Percentiles rank a stretch among this genome's conserved stretches.
Evolutionary conservation across 495 filamentous ascomycete genomes (phyloP).

Genomic region (Podospora australis): DNA sequence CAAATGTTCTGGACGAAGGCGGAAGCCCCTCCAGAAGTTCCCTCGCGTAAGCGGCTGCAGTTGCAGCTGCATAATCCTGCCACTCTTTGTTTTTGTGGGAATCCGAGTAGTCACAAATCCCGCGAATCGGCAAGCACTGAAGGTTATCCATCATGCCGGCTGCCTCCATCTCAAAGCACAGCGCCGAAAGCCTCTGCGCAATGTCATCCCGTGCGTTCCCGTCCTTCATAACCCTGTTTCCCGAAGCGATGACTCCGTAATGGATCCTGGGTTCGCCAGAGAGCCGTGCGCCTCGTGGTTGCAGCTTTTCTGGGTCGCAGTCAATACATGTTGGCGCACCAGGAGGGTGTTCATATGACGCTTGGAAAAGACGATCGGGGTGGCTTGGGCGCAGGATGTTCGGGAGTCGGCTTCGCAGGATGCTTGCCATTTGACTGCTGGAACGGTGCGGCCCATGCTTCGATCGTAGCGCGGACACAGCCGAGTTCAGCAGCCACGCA

Average conservation of each 20-base stretch:
- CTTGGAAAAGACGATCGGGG: background rate
- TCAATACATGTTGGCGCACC: background rate
- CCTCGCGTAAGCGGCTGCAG: conserved; percentile 20
- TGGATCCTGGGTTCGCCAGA: conserved; percentile 13
- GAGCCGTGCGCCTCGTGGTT: background rate
- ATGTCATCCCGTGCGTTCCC: conserved; percentile 10
- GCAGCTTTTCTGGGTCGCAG: background rate
- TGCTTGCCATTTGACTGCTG: conserved; percentile 2
- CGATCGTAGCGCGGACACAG: conserved; percentile 6
- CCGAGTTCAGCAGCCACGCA: conserved; percentile 5
- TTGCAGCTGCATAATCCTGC: conserved; percentile 16
- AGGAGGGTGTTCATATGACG: background rate
- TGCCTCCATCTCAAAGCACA: conserved; percentile 29
- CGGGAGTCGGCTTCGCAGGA: conserved; percentile 10
- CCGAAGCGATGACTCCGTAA: conserved; percentile 26
- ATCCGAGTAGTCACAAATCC: conserved; percentile 38
- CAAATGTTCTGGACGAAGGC: too few species aligned
- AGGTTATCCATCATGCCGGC: conserved; percentile 17
- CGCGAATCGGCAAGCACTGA: conserved; percentile 30
- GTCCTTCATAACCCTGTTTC: conserved; percentile 17
- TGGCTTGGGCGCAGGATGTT: conserved; percentile 1
- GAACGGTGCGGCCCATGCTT: background rate
- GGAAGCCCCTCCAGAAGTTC: too few species aligned
- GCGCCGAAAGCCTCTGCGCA: background rate
- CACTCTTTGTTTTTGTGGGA: conserved; percentile 32